phyloP scores from a whole-genome alignment of 1,284 basidiomycete species.

The Cystobasidiaceae sp. region DNA sequence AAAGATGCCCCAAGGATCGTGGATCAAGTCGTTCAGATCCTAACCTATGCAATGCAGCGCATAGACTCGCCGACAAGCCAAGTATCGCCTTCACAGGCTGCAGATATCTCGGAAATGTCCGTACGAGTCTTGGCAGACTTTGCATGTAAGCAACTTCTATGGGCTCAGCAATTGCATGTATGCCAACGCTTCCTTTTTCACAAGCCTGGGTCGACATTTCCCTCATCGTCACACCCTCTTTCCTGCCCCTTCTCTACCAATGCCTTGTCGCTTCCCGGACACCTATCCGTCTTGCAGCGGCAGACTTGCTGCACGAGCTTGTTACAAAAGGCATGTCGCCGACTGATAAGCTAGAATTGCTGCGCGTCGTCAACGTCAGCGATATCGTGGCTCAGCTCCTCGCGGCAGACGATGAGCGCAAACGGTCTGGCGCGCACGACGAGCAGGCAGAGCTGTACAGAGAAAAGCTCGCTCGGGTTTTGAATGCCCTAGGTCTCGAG shows the following conservation, averaged over 20 bases:
- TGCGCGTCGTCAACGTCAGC: slow-evolving; percentile 80
- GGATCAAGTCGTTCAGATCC: slow-evolving; percentile 75
- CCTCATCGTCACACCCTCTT: slow-evolving; percentile 84
- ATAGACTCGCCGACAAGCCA: slow-evolving; percentile 49
- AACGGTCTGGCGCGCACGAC: not conserved
- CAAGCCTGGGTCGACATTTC: slow-evolving; percentile 97
- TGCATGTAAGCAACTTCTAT: slow-evolving; percentile 65
- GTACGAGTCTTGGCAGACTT: slow-evolving; percentile 88
- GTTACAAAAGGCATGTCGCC: slow-evolving; percentile 90
- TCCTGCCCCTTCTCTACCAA: slow-evolving; percentile 77
- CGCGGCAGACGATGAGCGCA: slow-evolving; percentile 55
- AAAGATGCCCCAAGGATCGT: slow-evolving; percentile 79
- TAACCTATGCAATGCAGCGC: slow-evolving; percentile 65
- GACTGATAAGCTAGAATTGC: slow-evolving; percentile 79
- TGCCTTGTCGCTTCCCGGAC: slow-evolving; percentile 56
- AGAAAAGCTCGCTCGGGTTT: slow-evolving; percentile 77
- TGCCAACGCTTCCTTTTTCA: slow-evolving; percentile 11
- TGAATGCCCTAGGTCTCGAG: slow-evolving; percentile 79
- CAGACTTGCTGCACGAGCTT: slow-evolving; percentile 72
- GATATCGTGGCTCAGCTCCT: slow-evolving; percentile 74
- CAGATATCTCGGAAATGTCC: slow-evolving; percentile 82
- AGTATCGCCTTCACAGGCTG: slow-evolving; percentile 53
- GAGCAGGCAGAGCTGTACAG: slow-evolving; percentile 72
- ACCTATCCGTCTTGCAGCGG: slow-evolving; percentile 75
- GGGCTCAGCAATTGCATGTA: too few relatives aligned